Evolutionary conservation across 441 rosid species (phyloP).

Genomic region (Melastoma candidum): DNA sequence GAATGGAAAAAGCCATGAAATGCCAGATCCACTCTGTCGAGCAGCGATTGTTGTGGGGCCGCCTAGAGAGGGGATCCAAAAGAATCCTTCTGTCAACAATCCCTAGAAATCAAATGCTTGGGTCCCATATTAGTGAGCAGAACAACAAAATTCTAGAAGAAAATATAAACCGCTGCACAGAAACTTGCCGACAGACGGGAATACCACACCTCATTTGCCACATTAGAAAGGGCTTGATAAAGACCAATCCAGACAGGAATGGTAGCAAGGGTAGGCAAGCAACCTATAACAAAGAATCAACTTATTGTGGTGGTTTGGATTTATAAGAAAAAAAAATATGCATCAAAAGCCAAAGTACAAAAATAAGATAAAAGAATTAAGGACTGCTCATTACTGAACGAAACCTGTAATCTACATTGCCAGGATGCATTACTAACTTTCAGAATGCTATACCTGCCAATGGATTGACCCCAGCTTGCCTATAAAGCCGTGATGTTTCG

Average conservation of each 20-base stretch:
- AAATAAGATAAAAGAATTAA: no score
- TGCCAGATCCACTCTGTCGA: slow-evolving; percentile 90
- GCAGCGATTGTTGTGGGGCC: slow-evolving; percentile 96
- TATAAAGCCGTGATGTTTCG: slow-evolving; percentile 81
- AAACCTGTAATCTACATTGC: no score
- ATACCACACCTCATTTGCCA: slow-evolving; percentile 78
- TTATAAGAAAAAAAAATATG: no score
- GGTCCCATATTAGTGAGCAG: background rate
- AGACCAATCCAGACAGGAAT: slow-evolving; percentile 98
- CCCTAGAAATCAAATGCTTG: slow-evolving; percentile 39
- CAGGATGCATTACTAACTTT: no score
- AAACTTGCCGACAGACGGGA: background rate
- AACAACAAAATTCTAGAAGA: no score
- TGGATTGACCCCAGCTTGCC: slow-evolving; percentile 96
- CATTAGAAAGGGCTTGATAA: slow-evolving; percentile 97
- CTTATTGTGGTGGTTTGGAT: no score
- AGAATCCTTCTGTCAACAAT: slow-evolving; percentile 83
- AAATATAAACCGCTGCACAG: background rate
- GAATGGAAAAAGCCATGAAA: slow-evolving; percentile 93
- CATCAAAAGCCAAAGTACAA: no score
- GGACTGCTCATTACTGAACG: no score
- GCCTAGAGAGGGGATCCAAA: slow-evolving; percentile 94
- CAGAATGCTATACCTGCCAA: slow-evolving; percentile 56
- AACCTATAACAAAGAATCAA: slow-evolving; percentile 37
- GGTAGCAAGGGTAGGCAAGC: slow-evolving; percentile 87